Conservation (phyloP, 2,329 filamentous ascomycete genomes). For the Colletotrichum cereale region DNA sequence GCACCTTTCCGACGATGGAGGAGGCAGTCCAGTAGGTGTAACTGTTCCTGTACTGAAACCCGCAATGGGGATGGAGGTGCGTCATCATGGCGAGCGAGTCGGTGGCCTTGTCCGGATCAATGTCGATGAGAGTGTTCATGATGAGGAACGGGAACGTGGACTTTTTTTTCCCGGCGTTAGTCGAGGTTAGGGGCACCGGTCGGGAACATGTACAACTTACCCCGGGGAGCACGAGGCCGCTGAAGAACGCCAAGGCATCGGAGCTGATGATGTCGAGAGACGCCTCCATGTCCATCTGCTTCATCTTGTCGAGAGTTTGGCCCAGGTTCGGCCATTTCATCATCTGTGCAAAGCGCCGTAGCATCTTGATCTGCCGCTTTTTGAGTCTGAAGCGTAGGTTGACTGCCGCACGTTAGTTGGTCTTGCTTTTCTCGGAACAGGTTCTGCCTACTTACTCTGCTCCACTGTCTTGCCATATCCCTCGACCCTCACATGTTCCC, state of each 20-base stretch:
- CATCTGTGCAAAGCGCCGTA: slow-evolving; percentile 76
- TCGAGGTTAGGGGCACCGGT: not conserved
- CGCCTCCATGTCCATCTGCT: slow-evolving; percentile 69
- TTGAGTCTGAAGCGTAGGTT: slow-evolving; percentile 74
- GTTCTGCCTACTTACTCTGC: slow-evolving; percentile 56
- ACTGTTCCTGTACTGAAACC: slow-evolving; percentile 80
- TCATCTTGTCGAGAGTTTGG: slow-evolving; percentile 72
- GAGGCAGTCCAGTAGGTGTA: slow-evolving; percentile 82
- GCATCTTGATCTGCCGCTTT: slow-evolving; percentile 75
- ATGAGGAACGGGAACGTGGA: slow-evolving; percentile 78
- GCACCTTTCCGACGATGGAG: slow-evolving; percentile 80
- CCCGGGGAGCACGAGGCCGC: slow-evolving; percentile 78
- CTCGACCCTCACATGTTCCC: slow-evolving; percentile 76
- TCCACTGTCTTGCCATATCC: slow-evolving; percentile 66
- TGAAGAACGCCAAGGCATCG: slow-evolving; percentile 83
- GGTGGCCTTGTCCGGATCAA: slow-evolving; percentile 76
- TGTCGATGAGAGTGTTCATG: slow-evolving; percentile 83
- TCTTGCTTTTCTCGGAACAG: not conserved
- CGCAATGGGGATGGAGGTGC: slow-evolving; percentile 76
- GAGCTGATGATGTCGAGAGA: slow-evolving; percentile 72
- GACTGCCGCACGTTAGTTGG: slow-evolving; percentile 52
- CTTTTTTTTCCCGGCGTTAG: slow-evolving; percentile 52
- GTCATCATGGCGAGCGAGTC: slow-evolving; percentile 76
- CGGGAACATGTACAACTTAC: slow-evolving; percentile 54
- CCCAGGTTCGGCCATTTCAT: slow-evolving; percentile 84